These are phyloP conservation scores for Sugiyamaella mastotermitis DNA, from an alignment of 805 yeast genomes.

Conservation along the genomic window DNA sequence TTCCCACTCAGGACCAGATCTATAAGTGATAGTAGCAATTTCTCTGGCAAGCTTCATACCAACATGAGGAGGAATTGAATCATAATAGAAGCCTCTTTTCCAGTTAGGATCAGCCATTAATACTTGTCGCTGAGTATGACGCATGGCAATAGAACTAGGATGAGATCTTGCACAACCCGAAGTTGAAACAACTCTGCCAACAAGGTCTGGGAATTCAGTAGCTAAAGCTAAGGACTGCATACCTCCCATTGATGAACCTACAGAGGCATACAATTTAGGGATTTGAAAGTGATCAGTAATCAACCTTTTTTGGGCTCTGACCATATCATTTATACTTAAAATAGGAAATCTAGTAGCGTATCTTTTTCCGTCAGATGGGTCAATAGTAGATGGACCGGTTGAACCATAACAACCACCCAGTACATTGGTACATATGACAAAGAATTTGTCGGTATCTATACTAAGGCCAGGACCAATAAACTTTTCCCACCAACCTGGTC, in stretches of 20 bases:
- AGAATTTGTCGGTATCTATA: conserved; percentile 74
- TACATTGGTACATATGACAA: conserved; percentile 84
- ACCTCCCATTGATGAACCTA: conserved; percentile 98
- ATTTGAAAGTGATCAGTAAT: conserved; percentile 59
- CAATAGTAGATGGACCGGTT: conserved; percentile 81
- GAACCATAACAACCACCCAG: conserved; percentile 94
- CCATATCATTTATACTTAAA: conserved; percentile 82
- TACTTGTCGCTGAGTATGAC: conserved; percentile 89
- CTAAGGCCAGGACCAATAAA: conserved; percentile 79
- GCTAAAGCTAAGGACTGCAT: conserved; percentile 92
- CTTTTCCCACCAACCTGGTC: conserved; percentile 93
- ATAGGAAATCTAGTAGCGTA: conserved; percentile 90
- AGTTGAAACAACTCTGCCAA: conserved; percentile 67
- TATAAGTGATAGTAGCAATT: conserved; percentile 87
- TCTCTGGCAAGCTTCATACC: conserved; percentile 95
- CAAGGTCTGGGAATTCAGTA: conserved; percentile 72
- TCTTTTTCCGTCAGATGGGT: conserved; percentile 58
- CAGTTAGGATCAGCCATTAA: conserved; percentile 93
- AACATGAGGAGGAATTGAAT: conserved; percentile 75
- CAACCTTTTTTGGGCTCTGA: conserved; percentile 74
- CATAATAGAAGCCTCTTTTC: conserved; percentile 86
- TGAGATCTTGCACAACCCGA: conserved; percentile 93
- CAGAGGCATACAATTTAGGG: conserved; percentile 61
- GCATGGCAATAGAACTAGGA: conserved; percentile 88
- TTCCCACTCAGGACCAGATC: conserved; percentile 98